Conservation (phyloP, 2,329 filamentous ascomycete species). For the Pyrenophora seminiperda region DNA sequence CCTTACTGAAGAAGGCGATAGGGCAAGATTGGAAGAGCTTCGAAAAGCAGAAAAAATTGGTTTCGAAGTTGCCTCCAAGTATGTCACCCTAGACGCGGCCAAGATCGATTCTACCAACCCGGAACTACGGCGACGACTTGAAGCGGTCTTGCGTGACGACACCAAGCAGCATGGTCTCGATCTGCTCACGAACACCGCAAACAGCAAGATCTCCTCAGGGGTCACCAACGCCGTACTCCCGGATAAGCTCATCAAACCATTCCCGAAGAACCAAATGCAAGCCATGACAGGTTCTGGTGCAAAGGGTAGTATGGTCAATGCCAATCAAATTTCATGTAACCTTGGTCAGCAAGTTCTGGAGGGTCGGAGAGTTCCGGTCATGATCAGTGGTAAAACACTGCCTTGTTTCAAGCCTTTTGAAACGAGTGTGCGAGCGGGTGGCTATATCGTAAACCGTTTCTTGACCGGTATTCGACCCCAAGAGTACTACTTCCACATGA, state of each 20-base stretch:
- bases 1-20: conserved; percentile 80
- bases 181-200: conserved; percentile 76
- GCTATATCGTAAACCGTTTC: conserved; percentile 94
- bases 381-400: conserved; percentile 96
- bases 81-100: conserved; percentile 78
- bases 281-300: conserved; percentile 97
- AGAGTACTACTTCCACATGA: conserved; percentile 99
- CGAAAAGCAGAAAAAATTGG: conserved; percentile 71
- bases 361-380: conserved; percentile 89
- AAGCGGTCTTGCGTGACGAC: conserved; percentile 89
- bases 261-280: conserved; percentile 98
- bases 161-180: conserved; percentile 91
- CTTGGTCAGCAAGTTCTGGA: conserved; percentile 95
- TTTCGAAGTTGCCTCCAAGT: conserved; percentile 79
- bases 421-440: conserved; percentile 84
- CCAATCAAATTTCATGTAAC: conserved; percentile 96
- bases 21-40: conserved; percentile 70
- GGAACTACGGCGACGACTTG: conserved; percentile 76
- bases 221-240: conserved; percentile 84
- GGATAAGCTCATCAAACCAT: conserved; percentile 81
- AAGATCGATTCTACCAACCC: conserved; percentile 67
- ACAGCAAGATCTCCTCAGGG: conserved; percentile 71
- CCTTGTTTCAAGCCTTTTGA: conserved; percentile 95
- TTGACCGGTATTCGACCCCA: conserved; percentile 96
- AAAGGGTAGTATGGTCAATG: conserved; percentile 91